Base-by-base conservation (phyloP, 139 green algal species). In the Picocystis salinarum region DNA sequence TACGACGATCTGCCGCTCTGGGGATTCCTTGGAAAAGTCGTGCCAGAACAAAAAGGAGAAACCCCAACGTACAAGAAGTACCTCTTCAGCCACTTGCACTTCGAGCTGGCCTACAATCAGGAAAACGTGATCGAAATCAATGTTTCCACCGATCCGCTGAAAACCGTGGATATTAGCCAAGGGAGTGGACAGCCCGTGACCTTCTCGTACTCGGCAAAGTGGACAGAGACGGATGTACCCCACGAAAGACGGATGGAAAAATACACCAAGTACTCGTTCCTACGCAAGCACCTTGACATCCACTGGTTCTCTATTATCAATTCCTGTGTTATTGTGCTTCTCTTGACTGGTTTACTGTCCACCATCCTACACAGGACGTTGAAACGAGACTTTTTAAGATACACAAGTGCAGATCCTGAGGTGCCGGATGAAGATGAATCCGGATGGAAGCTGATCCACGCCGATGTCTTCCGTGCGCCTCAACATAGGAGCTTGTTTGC, bases 231-330 rank as follows among this genome's bases (percentile, higher is more conserved):
- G 0, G 34, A 40, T n/a, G 68, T 75, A 10, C 62, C 65, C 3
- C 87, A 76, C 34, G 67, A 80, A 10, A 59, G 69, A 33, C 67
- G 83, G 39, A 85, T 94, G 80, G 79, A 91, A 48, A 82, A 85
- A 54, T 94, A 91, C 47, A 55, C 64, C 1, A 61, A 66, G 24
- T 88, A 91, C 56, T 82, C 70, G 0, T 90, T 93, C 67, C 66
- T 94, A 47, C 75, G 74, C 4, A 71, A 93, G 67, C 80, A 94
- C 50, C 55, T 93, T 26, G 83, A 94, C n/a, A 91, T 93, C 53
- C 83, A 94, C 65, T 94, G 83, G 83, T 93, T 94, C 62, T 82
- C 69, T 52, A 92, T 94, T 61, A 78, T 93, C 64, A 94, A 94
- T 71, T 80, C 61, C 17, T 92, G 79, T 66, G 83, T 94, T 9